Evolutionary conservation across 2,329 filamentous ascomycete species (phyloP).

Genomic region (Helminthosporium solani): DNA sequence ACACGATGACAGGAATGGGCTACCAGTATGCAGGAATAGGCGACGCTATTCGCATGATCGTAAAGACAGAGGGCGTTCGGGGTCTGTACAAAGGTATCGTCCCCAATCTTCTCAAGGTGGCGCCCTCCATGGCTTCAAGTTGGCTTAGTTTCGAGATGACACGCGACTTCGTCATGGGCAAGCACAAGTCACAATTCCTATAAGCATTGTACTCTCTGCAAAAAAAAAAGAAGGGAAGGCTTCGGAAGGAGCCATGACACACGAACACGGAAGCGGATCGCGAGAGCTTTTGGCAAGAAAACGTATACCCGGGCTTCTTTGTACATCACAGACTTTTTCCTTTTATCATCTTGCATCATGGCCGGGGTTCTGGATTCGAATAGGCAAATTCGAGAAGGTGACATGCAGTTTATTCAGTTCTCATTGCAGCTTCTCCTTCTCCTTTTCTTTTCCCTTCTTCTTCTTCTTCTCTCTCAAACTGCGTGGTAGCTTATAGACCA

Average conservation of each 20-base stretch:
- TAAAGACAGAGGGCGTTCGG: slow-evolving; percentile 76
- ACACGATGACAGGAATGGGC: slow-evolving; percentile 98
- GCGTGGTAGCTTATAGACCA: not conserved
- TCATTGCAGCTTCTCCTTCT: not conserved
- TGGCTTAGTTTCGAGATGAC: slow-evolving; percentile 97
- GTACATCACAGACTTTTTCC: not conserved
- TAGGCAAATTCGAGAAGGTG: not conserved
- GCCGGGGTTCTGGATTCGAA: not conserved
- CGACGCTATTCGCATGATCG: slow-evolving; percentile 79
- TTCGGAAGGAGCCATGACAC: not conserved
- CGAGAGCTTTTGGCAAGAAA: not conserved
- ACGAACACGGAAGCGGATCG: not conserved
- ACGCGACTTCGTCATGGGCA: slow-evolving; percentile 74
- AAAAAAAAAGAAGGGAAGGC: not conserved
- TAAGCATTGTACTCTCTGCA: slow-evolving; percentile 9
- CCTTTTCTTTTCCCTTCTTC: too few relatives aligned
- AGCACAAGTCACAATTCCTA: slow-evolving; percentile 32
- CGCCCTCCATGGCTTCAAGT: slow-evolving; percentile 96
- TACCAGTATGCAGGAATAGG: slow-evolving; percentile 89
- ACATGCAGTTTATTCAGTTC: not conserved
- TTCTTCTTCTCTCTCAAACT: too few relatives aligned
- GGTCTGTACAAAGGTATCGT: slow-evolving; percentile 96
- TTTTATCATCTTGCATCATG: slow-evolving; percentile 1
- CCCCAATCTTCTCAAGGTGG: slow-evolving; percentile 93
- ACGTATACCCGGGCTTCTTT: not conserved